These are phyloP conservation scores for Xerocomus spinulosus DNA, from an alignment of 768 basidiomycete species.

Conservation along the genomic window DNA sequence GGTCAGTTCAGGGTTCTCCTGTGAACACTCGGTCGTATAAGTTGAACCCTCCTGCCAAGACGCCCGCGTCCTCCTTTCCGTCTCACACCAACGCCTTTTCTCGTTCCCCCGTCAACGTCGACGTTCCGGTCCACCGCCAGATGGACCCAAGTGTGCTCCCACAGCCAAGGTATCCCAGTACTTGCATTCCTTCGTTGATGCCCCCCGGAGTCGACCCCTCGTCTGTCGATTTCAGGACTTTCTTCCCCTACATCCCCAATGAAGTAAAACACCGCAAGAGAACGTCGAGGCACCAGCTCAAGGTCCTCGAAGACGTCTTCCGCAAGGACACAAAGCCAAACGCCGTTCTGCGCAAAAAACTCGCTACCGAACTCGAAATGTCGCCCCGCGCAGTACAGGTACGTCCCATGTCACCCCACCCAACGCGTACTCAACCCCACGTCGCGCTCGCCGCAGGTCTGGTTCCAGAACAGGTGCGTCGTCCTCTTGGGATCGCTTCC, in stretches of 20 bases:
- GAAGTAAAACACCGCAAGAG: conserved; percentile 93
- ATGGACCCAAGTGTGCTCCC: conserved; percentile 25
- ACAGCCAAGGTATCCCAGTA: conserved; percentile 32
- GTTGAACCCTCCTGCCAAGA: conserved; percentile 31
- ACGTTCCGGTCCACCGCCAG: conserved; percentile 14
- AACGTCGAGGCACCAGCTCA: conserved; percentile 84
- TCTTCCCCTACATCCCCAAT: conserved; percentile 85
- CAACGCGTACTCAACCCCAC: conserved; percentile 20
- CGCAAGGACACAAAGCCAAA: conserved; percentile 90
- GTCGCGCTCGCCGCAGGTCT: conserved; percentile 53
- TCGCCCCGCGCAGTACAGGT: conserved; percentile 94
- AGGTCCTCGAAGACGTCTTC: conserved; percentile 85
- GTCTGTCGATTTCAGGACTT: conserved; percentile 73
- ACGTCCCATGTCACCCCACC: conserved; percentile 22
- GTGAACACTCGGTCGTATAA: conserved; percentile 14
- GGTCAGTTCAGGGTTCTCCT: conserved; percentile 3
- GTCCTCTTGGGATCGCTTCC: too few relatives aligned
- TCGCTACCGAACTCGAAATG: conserved; percentile 85
- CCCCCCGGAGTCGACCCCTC: conserved; percentile 55
- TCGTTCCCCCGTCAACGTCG: conserved; percentile 11
- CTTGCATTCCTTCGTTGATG: conserved; percentile 45
- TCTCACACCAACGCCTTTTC: conserved; percentile 22
- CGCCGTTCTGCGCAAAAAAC: conserved; percentile 67
- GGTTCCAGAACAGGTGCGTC: conserved; percentile 91
- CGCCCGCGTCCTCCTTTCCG: conserved; percentile 33